A percentile compares a stretch with the other conserved stretches of the same genome.
phyloP scores from a whole-genome alignment of 1,284 basidiomycete species.

The Neolentinus lepideus region DNA sequence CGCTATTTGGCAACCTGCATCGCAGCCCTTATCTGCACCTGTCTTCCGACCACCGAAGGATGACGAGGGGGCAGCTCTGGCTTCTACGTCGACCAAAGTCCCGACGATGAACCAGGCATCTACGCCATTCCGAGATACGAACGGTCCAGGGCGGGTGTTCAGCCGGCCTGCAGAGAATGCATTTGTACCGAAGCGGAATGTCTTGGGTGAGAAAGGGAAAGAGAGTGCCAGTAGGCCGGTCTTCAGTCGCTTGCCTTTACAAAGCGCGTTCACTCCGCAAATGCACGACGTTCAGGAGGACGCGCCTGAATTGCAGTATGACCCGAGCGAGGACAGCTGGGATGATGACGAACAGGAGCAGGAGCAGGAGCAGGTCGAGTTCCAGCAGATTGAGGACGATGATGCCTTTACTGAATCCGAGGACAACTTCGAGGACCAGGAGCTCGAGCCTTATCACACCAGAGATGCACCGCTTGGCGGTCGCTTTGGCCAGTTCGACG shows the following conservation, averaged over 20 bases:
- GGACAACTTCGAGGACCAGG: slow-evolving; percentile 28
- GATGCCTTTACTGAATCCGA: slow-evolving; percentile 16
- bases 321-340: slow-evolving; percentile 7
- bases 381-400: slow-evolving; percentile 4
- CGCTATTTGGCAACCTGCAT: background rate
- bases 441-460: slow-evolving; percentile 26
- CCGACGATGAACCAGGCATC: slow-evolving; percentile 14
- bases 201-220: background rate
- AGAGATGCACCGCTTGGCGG: slow-evolving; percentile 50
- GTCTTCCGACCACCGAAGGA: slow-evolving; percentile 9
- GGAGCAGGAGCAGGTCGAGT: slow-evolving; percentile 1
- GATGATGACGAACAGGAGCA: slow-evolving; percentile 14
- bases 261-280: slow-evolving; percentile 13
- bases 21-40: slow-evolving; percentile 13
- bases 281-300: slow-evolving; percentile 10
- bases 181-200: background rate
- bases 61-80: background rate
- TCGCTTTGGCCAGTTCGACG: slow-evolving; percentile 71
- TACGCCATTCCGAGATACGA: slow-evolving; percentile 45
- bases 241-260: slow-evolving; percentile 17
- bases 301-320: slow-evolving; percentile 6
- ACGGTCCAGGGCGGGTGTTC: slow-evolving; percentile 66
- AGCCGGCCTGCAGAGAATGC: slow-evolving; percentile 44
- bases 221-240: background rate
- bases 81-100: background rate